phyloP scores from a whole-genome alignment of 371 early-diverging fungal genomes.

The Paraphysoderma sedebokerense region DNA sequence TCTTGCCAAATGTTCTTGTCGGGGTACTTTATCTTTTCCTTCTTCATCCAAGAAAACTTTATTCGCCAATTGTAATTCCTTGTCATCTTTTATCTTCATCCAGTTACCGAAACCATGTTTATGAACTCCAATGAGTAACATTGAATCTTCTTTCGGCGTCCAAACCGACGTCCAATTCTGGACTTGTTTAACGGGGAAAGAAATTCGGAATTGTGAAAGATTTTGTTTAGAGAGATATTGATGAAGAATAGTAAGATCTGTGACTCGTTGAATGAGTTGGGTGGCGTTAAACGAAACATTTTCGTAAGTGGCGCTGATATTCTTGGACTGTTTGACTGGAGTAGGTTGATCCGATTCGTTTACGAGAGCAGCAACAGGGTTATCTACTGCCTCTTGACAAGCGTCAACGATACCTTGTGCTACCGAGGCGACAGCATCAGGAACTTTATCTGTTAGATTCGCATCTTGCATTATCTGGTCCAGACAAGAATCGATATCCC shows the following conservation, averaged over 20 bases:
- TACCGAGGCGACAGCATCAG: conserved; percentile 31
- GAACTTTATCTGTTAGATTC: conserved; percentile 51
- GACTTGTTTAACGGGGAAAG: conserved; percentile 54
- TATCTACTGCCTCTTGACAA: conserved; percentile 52
- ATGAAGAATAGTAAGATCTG: conserved; percentile 20
- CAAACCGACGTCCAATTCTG: conserved; percentile 74
- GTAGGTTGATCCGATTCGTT: no score
- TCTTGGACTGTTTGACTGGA: not conserved
- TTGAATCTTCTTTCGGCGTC: conserved; percentile 88
- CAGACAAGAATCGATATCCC: conserved; percentile 52
- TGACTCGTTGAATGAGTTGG: conserved; percentile 42
- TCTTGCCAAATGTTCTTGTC: conserved; percentile 70
- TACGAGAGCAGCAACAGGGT: conserved; percentile 13
- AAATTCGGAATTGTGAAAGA: conserved; percentile 34
- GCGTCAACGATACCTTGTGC: conserved; percentile 40
- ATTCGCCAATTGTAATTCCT: conserved; percentile 44
- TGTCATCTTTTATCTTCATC: conserved; percentile 67
- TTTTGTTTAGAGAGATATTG: conserved; percentile 9
- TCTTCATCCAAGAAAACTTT: conserved; percentile 61
- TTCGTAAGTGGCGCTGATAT: conserved; percentile 29
- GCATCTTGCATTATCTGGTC: conserved; percentile 61
- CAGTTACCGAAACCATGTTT: conserved; percentile 89
- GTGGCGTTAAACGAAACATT: conserved; percentile 75
- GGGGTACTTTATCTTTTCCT: conserved; percentile 20
- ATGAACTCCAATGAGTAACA: conserved; percentile 84